Evolutionary conservation across 2,329 filamentous ascomycete species (phyloP), one percentile per base, ranked within the genome.

Genomic region (Massarina eburnea): DNA sequence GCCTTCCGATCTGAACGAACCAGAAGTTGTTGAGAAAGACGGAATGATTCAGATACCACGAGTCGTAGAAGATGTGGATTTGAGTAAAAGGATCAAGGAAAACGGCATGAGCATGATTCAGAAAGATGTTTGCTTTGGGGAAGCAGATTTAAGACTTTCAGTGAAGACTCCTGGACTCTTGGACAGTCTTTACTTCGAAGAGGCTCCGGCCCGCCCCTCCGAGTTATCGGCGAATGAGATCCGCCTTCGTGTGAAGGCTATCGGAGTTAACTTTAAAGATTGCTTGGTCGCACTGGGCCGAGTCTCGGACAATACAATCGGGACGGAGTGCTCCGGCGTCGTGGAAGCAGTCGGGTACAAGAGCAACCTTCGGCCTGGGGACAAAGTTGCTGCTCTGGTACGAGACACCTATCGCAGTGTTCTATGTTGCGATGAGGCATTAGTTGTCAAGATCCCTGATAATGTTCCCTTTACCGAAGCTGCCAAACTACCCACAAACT

Each of bases 241-340:
- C 17, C 45, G 51, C 19, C 18, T 45, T 15, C 44, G 47, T 37
- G 41, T 34, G 19, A 46, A 38, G 35, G 43, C 41, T 6, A 24
- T 24, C 26, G 49, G 46, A 15, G 24, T 54, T 18, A 51, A 44
- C 17, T 57, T 52, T 37, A 39, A 41, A 8, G 55, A 58, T 34
- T 26, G 55, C n/a, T 38, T 58, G 17, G 24, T 49, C 8, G 44
- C 48, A 1, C 36, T 54, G 15, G 70, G 70, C 6, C 64, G 70
- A 26, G 33, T 71, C 10, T 41, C 46, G n/a, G 47, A 46, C 17
- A 14, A 45, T n/a, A 24, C 39, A 19, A 8, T 53, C 17, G 50
- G 50, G 1, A n/a, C 15, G 4, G 43, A 45, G 14, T 41, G 30
- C 32, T 44, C 40, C 8, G 51, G 48, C 12, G 22, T 51, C 8